These are phyloP conservation scores for Neonectria hederae DNA, from an alignment of 2,329 filamentous ascomycete genomes.

Conservation along the genomic window DNA sequence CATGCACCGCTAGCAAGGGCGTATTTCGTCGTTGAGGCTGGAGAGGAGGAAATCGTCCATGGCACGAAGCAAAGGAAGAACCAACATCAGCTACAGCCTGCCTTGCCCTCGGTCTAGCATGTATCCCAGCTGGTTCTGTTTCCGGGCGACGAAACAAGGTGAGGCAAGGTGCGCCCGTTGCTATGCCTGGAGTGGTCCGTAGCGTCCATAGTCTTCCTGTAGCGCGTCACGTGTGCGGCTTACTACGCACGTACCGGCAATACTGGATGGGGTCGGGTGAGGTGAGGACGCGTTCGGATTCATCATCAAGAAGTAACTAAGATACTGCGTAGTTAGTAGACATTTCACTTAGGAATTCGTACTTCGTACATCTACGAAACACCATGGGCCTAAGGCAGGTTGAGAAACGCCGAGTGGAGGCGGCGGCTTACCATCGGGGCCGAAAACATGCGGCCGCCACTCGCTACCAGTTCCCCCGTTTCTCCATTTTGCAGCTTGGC, in stretches of 20 bases:
- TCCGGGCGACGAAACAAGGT: slow-evolving; percentile 9
- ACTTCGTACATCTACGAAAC: background rate
- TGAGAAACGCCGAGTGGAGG: background rate
- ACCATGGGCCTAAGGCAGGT: background rate
- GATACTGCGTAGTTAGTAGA: too few species aligned
- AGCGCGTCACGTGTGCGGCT: slow-evolving; percentile 4
- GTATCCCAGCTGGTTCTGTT: slow-evolving; percentile 4
- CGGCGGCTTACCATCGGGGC: slow-evolving; percentile 8
- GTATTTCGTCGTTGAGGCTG: background rate
- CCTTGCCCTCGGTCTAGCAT: slow-evolving; percentile 2
- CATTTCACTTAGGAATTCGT: background rate
- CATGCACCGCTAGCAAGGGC: slow-evolving; percentile 5
- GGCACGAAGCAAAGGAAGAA: background rate
- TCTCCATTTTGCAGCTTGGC: background rate
- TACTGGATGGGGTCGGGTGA: background rate
- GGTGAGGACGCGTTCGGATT: background rate
- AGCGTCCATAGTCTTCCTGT: background rate
- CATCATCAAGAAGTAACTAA: too few species aligned
- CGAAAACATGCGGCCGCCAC: slow-evolving; percentile 14
- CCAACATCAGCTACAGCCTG: background rate
- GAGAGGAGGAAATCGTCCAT: background rate
- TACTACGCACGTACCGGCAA: background rate
- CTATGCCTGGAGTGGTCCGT: slow-evolving; percentile 6
- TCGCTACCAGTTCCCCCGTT: background rate
- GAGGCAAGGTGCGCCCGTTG: slow-evolving; percentile 6